These are phyloP conservation scores for Alternaria brassicae DNA, from an alignment of 2,329 filamentous ascomycete species.

Conservation along the genomic window DNA sequence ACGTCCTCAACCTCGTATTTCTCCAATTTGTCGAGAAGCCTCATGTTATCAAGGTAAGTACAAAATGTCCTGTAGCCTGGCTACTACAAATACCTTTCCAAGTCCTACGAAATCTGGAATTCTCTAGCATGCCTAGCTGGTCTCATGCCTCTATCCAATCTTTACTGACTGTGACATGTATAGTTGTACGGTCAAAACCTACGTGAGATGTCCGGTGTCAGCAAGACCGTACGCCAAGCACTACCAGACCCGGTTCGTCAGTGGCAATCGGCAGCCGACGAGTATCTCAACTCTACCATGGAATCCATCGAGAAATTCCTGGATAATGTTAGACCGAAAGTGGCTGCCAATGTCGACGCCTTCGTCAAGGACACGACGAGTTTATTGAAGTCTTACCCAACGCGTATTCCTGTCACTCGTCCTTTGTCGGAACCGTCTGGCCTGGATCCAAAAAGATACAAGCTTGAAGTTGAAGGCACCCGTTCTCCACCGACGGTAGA, in stretches of 20 bases:
- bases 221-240: slow-evolving; percentile 87
- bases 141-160: neutral
- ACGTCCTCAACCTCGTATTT: slow-evolving; percentile 84
- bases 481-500: slow-evolving; percentile 56
- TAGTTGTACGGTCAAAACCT: slow-evolving; percentile 81
- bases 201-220: slow-evolving; percentile 85
- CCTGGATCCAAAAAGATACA: slow-evolving; percentile 80
- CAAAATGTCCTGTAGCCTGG: neutral
- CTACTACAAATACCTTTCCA: neutral
- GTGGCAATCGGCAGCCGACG: slow-evolving; percentile 86
- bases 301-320: slow-evolving; percentile 92
- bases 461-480: slow-evolving; percentile 74
- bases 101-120: neutral
- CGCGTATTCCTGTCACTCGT: slow-evolving; percentile 81
- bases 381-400: slow-evolving; percentile 87
- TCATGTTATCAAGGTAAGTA: slow-evolving; percentile 69
- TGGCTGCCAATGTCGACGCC: slow-evolving; percentile 83
- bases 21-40: slow-evolving; percentile 93
- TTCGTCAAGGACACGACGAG: slow-evolving; percentile 88
- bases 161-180: neutral
- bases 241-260: slow-evolving; percentile 83
- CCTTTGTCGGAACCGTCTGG: slow-evolving; percentile 82
- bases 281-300: slow-evolving; percentile 81
- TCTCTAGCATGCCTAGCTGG: neutral
- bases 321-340: slow-evolving; percentile 81